Conservation (phyloP, 2,329 filamentous ascomycete genomes). For the Ophiostoma perfectum region DNA sequence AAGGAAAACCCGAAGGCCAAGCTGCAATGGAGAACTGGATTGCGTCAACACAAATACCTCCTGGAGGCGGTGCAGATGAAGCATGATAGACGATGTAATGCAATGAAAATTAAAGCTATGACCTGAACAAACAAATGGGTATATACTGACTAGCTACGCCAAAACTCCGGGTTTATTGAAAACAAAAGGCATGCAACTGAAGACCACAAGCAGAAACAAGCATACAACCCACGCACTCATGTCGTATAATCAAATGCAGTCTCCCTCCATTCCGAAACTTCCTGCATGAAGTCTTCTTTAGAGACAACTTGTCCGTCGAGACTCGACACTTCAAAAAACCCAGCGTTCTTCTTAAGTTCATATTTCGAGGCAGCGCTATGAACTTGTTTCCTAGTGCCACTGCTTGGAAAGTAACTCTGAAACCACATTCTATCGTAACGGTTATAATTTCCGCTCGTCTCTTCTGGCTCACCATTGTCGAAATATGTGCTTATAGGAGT, state of each 20-base stretch:
- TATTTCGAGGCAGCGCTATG: background rate
- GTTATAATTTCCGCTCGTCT: too few relatives aligned
- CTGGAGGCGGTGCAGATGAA: background rate
- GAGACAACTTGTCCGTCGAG: background rate
- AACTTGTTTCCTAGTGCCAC: rapidly evolving
- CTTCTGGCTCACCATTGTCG: too few relatives aligned
- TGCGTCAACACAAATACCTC: conserved; percentile 64
- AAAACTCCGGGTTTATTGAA: background rate
- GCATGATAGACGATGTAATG: background rate
- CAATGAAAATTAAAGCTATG: background rate
- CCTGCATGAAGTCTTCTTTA: background rate
- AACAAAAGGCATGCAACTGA: background rate
- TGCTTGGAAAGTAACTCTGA: too few relatives aligned
- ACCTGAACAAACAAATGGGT: background rate
- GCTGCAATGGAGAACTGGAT: conserved; percentile 83
- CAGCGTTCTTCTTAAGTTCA: background rate
- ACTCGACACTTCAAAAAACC: background rate
- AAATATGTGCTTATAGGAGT: too few relatives aligned
- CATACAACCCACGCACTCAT: background rate
- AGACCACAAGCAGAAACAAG: background rate
- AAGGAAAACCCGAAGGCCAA: conserved; percentile 46
- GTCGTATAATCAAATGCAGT: background rate
- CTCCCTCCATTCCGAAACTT: background rate
- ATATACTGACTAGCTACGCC: background rate
- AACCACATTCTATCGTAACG: too few relatives aligned